These are phyloP conservation scores for Candida anutae DNA, from an alignment of 1,139 yeast species.

Conservation along the genomic window DNA sequence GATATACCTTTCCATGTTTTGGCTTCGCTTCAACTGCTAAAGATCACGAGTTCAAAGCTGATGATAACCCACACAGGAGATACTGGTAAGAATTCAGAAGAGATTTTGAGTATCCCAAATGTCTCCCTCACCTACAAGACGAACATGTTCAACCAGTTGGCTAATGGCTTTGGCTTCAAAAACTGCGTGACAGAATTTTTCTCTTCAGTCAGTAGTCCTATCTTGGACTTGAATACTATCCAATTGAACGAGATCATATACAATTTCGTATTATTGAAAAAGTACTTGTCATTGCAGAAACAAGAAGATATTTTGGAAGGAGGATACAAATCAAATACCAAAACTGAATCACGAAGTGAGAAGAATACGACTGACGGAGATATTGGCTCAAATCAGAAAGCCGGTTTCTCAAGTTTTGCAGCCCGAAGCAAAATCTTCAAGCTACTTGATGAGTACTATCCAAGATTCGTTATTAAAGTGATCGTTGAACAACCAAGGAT, in stretches of 20 bases:
- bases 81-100: slow-evolving; percentile 17
- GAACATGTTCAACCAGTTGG: slow-evolving; percentile 36
- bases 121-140: slow-evolving; percentile 47
- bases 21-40: slow-evolving; percentile 34
- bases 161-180: slow-evolving; percentile 28
- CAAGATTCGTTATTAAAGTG: slow-evolving; percentile 31
- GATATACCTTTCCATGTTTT: slow-evolving; percentile 51
- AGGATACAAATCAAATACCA: not conserved
- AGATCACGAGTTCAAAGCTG: slow-evolving; percentile 20
- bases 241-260: slow-evolving; percentile 35
- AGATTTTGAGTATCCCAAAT: slow-evolving; percentile 47
- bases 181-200: slow-evolving; percentile 31
- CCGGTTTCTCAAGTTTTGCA: not conserved
- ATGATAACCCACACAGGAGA: slow-evolving; percentile 7
- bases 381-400: slow-evolving; percentile 1
- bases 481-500: slow-evolving; percentile 39
- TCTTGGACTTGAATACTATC: slow-evolving; percentile 40
- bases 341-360: not conserved
- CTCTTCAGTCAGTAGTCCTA: slow-evolving; percentile 41
- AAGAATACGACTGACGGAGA: slow-evolving; percentile 1
- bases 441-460: slow-evolving; percentile 37
- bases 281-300: slow-evolving; percentile 18
- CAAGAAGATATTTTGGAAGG: slow-evolving; percentile 1
- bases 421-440: slow-evolving; percentile 7
- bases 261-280: slow-evolving; percentile 25